Percentiles rank a stretch among this genome's conserved stretches.
phyloP scores from a whole-genome alignment of 257 asterid species.

The Gentiana macrophylla region DNA sequence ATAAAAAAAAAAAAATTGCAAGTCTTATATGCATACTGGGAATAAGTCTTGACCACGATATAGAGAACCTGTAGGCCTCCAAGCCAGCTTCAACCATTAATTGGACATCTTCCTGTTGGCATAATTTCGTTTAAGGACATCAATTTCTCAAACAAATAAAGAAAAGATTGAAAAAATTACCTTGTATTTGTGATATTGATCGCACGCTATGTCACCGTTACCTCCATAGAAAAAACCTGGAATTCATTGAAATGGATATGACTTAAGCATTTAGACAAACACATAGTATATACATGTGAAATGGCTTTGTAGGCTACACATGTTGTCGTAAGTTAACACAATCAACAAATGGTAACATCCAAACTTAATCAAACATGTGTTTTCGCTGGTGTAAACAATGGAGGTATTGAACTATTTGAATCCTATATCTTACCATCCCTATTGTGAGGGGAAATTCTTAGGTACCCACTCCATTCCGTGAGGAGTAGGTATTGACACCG shows the following conservation, averaged over 20 bases:
- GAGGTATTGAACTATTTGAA: too few species aligned
- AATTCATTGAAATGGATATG: not conserved
- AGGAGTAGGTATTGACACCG: too few species aligned
- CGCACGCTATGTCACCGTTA: slow-evolving; percentile 21
- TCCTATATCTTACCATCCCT: too few species aligned
- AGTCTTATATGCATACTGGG: slow-evolving; percentile 22
- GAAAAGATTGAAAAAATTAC: not conserved
- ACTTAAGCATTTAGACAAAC: too few species aligned
- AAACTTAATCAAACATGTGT: too few species aligned
- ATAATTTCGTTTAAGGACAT: not conserved
- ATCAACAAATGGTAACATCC: too few species aligned
- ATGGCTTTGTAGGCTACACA: too few species aligned
- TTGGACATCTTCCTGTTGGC: slow-evolving; percentile 24
- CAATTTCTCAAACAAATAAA: not conserved
- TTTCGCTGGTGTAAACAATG: too few species aligned
- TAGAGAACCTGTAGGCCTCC: slow-evolving; percentile 29
- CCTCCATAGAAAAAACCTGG: slow-evolving; percentile 9
- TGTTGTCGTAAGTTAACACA: too few species aligned
- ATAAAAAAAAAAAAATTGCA: not conserved
- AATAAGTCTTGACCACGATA: slow-evolving; percentile 38
- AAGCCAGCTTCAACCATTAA: slow-evolving; percentile 24
- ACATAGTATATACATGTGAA: too few species aligned
- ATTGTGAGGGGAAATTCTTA: too few species aligned
- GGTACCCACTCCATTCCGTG: too few species aligned
- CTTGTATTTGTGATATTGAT: slow-evolving; percentile 26